These are phyloP conservation scores for Aegilops umbellulata DNA, from an alignment of 176 grass and related monocot species.

Conservation along the genomic window DNA sequence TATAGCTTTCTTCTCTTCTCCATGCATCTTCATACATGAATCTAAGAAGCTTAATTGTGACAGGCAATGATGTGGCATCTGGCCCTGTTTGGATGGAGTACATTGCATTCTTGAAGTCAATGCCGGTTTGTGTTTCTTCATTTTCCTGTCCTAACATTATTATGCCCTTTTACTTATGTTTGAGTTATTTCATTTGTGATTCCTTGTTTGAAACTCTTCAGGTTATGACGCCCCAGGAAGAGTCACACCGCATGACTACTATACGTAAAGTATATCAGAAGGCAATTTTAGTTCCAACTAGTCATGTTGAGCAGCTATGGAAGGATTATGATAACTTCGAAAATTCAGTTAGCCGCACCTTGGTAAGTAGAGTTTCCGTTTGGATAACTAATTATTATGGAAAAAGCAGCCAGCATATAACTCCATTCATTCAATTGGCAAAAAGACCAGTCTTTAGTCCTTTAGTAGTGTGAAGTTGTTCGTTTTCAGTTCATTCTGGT, in stretches of 20 bases:
- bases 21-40: neutral
- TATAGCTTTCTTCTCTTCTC: neutral
- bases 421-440: neutral
- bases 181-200: conserved; percentile 16
- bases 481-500: neutral
- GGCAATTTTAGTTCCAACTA: conserved; percentile 93
- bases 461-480: neutral
- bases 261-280: conserved; percentile 89
- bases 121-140: conserved; percentile 62
- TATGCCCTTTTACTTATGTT: neutral
- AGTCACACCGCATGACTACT: conserved; percentile 88
- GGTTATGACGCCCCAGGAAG: conserved; percentile 65
- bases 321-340: conserved; percentile 96
- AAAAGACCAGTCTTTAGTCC: neutral
- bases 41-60: conserved; percentile 6
- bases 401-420: neutral
- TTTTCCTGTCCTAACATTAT: conserved; percentile 21
- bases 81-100: conserved; percentile 98
- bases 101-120: conserved; percentile 87
- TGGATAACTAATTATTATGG: neutral
- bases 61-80: conserved; percentile 87
- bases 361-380: conserved; percentile 52
- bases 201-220: conserved; percentile 35
- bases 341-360: conserved; percentile 86
- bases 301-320: conserved; percentile 90